Base-by-base conservation (phyloP, 1,284 basidiomycete genomes). In the Ustilago lituana region DNA sequence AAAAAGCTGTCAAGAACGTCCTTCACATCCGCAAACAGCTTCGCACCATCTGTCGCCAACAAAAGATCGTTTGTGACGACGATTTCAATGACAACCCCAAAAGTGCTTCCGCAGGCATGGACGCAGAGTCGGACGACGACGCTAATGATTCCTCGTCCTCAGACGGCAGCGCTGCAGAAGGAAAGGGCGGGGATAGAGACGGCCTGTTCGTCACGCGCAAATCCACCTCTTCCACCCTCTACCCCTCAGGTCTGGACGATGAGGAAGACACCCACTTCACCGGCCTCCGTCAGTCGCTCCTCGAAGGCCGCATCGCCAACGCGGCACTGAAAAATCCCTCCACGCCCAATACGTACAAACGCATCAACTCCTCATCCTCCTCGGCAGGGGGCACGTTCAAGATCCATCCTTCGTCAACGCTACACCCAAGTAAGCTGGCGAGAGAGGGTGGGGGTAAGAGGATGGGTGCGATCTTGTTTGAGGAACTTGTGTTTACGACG, bases 401-500 rank as follows among this genome's bases (percentile, higher is more conserved):
- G 31, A 71, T 82, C 31, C 79, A 81, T 36, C 80, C 80, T 2
- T 55, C 67, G 17, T 78, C 76, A 19, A 55, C 64, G 0, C 40
- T 82, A 44, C 73, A 76, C 38, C 62, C 70, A 0, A 52, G 64
- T 12, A 59, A 62, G 11, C 15, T 67, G 44, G 57, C 58, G 38
- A 33, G 58, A 39, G 47, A 70, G 45, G 39, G 47, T 0, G 53
- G 36, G 2, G 26, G 4, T 6, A 53, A 45, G 23, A 58, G 51
- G 37, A 50, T 57, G 41, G 64, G 60, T 26, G 67, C 73, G 20
- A 74, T 82, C 38, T 39, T 81, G 40, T 81, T 82, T 46, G 80
- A 82, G 27, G 80, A 82, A 54, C 50, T 81, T 6, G 66, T 77
- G n/a, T 68, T 79, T n/a, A 81, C 80, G 1, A 74, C 74, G 1